Evolutionary conservation across 192 early-diverging fungal species (phyloP), one percentile per base, ranked within the genome.

Genomic region (Coemansia erecta): DNA sequence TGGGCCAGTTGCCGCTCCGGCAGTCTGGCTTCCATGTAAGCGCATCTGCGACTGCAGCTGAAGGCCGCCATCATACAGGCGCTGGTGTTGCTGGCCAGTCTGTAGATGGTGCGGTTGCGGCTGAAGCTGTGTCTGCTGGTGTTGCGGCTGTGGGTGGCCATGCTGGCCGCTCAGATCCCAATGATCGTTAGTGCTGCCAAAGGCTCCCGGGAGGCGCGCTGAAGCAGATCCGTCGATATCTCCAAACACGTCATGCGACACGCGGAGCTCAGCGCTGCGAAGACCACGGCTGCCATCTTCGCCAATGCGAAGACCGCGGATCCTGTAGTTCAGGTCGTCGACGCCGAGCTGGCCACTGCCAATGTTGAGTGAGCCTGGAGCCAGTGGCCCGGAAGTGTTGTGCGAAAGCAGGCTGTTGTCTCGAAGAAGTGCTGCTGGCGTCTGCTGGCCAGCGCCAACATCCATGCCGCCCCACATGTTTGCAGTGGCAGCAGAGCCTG

Each of bases 241-340:
- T n/a, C 60, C 65, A 63, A 65, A 77, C 23, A 72, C 64, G 21
- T 68, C 75, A 31, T 70, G 68, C 0, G 68, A 46, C 6, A 64
- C 65, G 17, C 61, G 75, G 31, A 66, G 53, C 22, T 77, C 75
- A 17, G 75, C 69, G 21, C 75, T 77, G 37, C 74, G 74, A 51
- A 77, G 46, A 11, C 45, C 68, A 28, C 68, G 68, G 4, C 57
- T 41, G 19, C 44, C 49, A 21, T 71, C 74, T 28, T 77, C 74
- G 56, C 55, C 69, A 12, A 77, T 52, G 9, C 69, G 68, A 48
- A 77, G 35, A 0, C 62, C 49, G 41, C 68, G 65, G 24, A 77
- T 71, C 18, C 75, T 47, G 50, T 61, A 56, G 41, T 50, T 64
- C 42, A 77, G 59, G 23, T 77, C 75, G 31, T 77, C 75, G 18